These are phyloP conservation scores for Aspergillus amoenus DNA, from an alignment of 2,329 filamentous ascomycete genomes.

Conservation along the genomic window DNA sequence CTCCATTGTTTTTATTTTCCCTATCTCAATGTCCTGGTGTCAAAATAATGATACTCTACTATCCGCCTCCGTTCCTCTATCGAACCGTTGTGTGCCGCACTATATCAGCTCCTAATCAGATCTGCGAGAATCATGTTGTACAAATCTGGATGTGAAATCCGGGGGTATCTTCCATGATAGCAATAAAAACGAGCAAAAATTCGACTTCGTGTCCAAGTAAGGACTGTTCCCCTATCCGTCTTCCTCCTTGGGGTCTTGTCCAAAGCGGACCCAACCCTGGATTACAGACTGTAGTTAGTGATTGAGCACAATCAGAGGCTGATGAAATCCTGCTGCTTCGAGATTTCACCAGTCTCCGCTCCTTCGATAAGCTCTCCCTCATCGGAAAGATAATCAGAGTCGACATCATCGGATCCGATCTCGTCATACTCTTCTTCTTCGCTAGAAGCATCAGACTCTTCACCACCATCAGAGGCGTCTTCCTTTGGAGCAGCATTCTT, in stretches of 20 bases:
- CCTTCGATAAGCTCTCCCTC: constrained; percentile 40
- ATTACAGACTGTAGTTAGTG: constrained; percentile 20
- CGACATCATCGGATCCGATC: constrained; percentile 69
- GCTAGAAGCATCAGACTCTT: constrained; percentile 71
- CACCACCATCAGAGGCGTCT: constrained; percentile 46
- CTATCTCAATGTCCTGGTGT: neutral
- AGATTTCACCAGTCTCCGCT: constrained; percentile 47
- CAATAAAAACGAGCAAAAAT: neutral
- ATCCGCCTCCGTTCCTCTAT: neutral
- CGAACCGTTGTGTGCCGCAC: neutral
- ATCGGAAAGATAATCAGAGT: constrained; percentile 62
- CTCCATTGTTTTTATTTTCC: neutral
- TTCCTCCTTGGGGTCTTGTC: neutral
- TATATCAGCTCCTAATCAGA: neutral
- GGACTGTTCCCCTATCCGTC: neutral
- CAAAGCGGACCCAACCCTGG: constrained; percentile 1
- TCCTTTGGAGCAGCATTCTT: constrained; percentile 52
- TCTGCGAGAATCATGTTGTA: constrained; percentile 6
- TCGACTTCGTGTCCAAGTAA: neutral
- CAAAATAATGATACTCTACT: constrained; percentile 1
- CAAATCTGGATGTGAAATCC: constrained; percentile 14
- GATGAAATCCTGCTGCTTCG: constrained; percentile 56
- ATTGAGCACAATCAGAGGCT: constrained; percentile 38
- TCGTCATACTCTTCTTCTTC: constrained; percentile 67
- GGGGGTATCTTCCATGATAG: constrained; percentile 3